phyloP scores from a whole-genome alignment of 805 yeast species.

The Yarrowia porcina region DNA sequence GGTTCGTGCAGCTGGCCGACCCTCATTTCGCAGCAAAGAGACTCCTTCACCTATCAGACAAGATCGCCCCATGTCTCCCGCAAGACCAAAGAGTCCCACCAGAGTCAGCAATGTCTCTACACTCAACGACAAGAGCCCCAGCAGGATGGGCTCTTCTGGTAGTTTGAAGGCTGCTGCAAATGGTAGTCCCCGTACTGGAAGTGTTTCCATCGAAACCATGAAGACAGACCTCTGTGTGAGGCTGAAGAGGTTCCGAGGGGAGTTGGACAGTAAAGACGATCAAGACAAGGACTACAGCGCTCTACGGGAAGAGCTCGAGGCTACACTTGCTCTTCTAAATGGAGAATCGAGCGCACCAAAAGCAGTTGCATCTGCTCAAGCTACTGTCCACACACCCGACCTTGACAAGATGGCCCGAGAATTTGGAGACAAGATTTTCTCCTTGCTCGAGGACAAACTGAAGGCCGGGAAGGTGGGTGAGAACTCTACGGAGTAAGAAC shows the following conservation, averaged over 20 bases:
- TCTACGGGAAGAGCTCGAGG: background rate
- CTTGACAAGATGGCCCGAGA: constrained; percentile 9
- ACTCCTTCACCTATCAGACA: background rate
- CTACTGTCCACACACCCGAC: background rate
- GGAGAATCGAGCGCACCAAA: background rate
- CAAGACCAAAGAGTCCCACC: constrained; percentile 14
- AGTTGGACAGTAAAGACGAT: background rate
- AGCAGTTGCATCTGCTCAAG: background rate
- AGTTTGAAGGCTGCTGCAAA: background rate
- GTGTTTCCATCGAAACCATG: background rate
- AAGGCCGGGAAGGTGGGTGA: background rate
- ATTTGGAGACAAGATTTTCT: constrained; percentile 23
- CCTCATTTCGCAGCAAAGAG: background rate
- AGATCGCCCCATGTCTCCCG: constrained; percentile 9
- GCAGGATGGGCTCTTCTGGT: background rate
- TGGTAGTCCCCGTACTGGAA: background rate
- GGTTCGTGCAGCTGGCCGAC: background rate
- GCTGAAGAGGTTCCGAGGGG: background rate
- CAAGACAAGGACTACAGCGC: background rate
- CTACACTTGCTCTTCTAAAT: background rate
- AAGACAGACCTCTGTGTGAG: constrained; percentile 1
- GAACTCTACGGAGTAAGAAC: background rate
- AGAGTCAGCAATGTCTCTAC: background rate
- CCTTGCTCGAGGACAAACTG: background rate
- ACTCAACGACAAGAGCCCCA: background rate